phyloP scores from a whole-genome alignment of 768 basidiomycete species.

The Cyathus striatus region DNA sequence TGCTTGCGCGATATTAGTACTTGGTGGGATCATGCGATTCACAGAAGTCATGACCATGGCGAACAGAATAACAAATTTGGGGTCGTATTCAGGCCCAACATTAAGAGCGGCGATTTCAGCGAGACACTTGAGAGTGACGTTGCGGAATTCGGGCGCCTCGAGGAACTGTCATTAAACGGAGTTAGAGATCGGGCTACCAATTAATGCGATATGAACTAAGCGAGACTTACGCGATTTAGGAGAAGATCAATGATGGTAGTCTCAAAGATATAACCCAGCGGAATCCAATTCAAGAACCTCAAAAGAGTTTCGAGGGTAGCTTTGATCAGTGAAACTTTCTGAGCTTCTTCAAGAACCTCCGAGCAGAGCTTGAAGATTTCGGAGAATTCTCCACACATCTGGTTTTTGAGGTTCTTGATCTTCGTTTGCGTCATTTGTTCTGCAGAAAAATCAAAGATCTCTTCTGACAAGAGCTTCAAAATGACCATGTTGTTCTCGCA shows the following conservation, averaged over 20 bases:
- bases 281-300: conserved; percentile 98
- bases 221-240: conserved; percentile 72
- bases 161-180: conserved; percentile 69
- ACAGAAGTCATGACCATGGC: conserved; percentile 97
- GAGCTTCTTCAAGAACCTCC: conserved; percentile 95
- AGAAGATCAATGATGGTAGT: conserved; percentile 95
- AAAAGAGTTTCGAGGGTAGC: conserved; percentile 93
- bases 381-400: conserved; percentile 95
- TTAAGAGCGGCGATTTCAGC: conserved; percentile 94
- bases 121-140: conserved; percentile 93
- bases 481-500: conserved; percentile 99
- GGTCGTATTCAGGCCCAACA: conserved; percentile 95
- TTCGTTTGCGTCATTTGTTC: conserved; percentile 98
- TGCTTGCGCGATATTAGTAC: conserved; percentile 90
- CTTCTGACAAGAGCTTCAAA: conserved; percentile 93
- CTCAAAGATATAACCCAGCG: conserved; percentile 97
- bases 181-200: conserved; percentile 8
- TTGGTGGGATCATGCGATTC: conserved; percentile 95
- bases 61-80: conserved; percentile 96
- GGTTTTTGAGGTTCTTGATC: conserved; percentile 95
- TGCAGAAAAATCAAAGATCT: conserved; percentile 98
- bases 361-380: conserved; percentile 98
- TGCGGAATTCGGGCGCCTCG: conserved; percentile 94
- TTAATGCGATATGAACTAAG: conserved; percentile 3
- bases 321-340: conserved; percentile 90